Percentiles rank a stretch among this genome's conserved stretches.
These are phyloP conservation scores for Capsicum chinense DNA, from an alignment of 257 asterid species.

Conservation along the genomic window DNA sequence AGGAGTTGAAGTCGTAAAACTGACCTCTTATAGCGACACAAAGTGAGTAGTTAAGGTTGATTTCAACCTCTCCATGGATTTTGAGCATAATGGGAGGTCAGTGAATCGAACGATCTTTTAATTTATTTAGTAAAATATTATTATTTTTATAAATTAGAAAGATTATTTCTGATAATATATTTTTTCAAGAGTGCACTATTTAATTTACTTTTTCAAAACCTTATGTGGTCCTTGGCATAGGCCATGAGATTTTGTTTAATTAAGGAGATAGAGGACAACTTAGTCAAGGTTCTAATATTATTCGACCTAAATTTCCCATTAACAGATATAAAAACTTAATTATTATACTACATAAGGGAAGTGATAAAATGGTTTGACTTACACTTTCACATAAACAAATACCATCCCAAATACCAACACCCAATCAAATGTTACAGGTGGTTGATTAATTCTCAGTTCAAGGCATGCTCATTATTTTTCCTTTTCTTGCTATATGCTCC, in stretches of 20 bases:
- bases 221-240: not conserved
- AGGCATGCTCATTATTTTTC: not conserved
- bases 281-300: not conserved
- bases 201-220: not conserved
- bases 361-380: constrained; percentile 19
- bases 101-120: not conserved
- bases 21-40: rapidly evolving
- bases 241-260: not conserved
- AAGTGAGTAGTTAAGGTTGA: not conserved
- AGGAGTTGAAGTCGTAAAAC: not conserved
- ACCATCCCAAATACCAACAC: constrained; percentile 15
- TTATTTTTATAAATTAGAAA: too few relatives aligned
- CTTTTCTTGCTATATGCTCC: not conserved
- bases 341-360: not conserved
- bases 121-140: not conserved
- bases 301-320: constrained; percentile 16
- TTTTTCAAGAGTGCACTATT: not conserved
- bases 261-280: not conserved
- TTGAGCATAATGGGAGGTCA: not conserved
- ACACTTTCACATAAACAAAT: not conserved
- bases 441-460: not conserved
- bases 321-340: not conserved
- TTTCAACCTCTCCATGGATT: not conserved
- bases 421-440: not conserved
- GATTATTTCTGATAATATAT: not conserved